A percentile compares a stretch with the other conserved stretches of the same genome.
Evolutionary conservation across 192 early-diverging fungal genomes (phyloP).

Genomic region (Lobulomyces angularis): DNA sequence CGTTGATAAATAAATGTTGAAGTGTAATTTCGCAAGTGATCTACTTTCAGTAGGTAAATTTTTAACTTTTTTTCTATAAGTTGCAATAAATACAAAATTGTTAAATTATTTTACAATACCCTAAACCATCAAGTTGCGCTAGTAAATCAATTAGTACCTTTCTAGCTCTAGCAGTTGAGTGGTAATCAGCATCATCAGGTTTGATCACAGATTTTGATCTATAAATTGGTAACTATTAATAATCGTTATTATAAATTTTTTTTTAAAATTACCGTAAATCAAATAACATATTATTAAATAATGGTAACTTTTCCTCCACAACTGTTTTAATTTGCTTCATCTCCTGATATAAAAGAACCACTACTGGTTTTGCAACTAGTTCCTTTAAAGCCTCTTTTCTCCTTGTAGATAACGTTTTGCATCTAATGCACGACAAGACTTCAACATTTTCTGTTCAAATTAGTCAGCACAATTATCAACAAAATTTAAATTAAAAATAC

Average conservation of each 20-base stretch:
- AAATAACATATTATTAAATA: slow-evolving; percentile 29
- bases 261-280: slow-evolving; percentile 18
- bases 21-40: slow-evolving; percentile 17
- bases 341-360: slow-evolving; percentile 11
- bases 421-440: background rate
- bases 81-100: background rate
- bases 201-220: slow-evolving; percentile 12
- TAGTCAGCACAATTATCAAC: background rate
- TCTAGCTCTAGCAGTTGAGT: slow-evolving; percentile 20
- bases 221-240: too few species aligned
- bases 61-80: slow-evolving; percentile 30
- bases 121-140: slow-evolving; percentile 30
- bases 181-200: slow-evolving; percentile 26
- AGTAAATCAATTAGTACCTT: slow-evolving; percentile 35
- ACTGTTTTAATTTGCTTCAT: slow-evolving; percentile 10
- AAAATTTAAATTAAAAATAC: too few species aligned
- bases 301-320: slow-evolving; percentile 26
- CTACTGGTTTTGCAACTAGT: too few species aligned
- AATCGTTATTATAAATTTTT: too few species aligned
- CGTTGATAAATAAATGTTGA: slow-evolving; percentile 18
- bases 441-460: slow-evolving; percentile 2
- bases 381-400: too few species aligned
- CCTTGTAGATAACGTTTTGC: background rate
- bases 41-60: slow-evolving; percentile 10
- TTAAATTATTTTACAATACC: too few species aligned